Percentiles rank a stretch among this genome's conserved stretches.
phyloP scores from a whole-genome alignment of 2,329 filamentous ascomycete species.

The Gnomoniopsis sp. region DNA sequence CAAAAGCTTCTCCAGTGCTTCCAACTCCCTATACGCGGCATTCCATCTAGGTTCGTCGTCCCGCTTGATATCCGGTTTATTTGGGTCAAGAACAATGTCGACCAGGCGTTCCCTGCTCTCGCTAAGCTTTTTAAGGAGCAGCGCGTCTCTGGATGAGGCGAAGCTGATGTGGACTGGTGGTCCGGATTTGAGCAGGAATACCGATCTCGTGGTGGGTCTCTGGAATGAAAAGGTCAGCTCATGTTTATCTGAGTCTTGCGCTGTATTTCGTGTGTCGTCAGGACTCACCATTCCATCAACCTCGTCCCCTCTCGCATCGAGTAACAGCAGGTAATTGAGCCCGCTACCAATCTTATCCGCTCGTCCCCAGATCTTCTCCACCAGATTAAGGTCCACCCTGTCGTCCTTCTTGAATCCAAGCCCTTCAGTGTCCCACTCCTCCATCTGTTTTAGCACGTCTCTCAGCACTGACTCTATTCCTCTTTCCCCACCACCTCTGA shows the following conservation, averaged over 20 bases:
- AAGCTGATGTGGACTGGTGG: neutral
- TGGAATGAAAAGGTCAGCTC: no score
- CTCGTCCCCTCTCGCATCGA: neutral
- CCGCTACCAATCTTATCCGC: neutral
- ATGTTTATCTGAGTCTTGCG: no score
- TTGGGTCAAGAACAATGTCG: neutral
- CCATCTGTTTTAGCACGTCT: neutral
- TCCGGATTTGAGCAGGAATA: neutral
- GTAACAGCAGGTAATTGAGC: neutral
- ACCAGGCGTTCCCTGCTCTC: neutral
- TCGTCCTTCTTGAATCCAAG: neutral
- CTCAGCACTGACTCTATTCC: neutral
- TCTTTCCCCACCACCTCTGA: neutral
- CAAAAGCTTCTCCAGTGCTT: neutral
- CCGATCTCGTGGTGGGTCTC: neutral
- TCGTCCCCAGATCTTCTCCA: neutral
- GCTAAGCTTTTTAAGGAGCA: neutral
- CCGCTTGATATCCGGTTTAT: neutral
- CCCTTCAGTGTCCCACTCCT: neutral
- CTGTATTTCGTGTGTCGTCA: no score
- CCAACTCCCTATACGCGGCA: neutral
- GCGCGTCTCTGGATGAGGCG: neutral
- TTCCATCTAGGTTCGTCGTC: neutral
- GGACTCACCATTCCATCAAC: neutral
- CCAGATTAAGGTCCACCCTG: neutral